Evolutionary conservation across 306 rosid species (phyloP).

Genomic region (Canavalia ensiformis): DNA sequence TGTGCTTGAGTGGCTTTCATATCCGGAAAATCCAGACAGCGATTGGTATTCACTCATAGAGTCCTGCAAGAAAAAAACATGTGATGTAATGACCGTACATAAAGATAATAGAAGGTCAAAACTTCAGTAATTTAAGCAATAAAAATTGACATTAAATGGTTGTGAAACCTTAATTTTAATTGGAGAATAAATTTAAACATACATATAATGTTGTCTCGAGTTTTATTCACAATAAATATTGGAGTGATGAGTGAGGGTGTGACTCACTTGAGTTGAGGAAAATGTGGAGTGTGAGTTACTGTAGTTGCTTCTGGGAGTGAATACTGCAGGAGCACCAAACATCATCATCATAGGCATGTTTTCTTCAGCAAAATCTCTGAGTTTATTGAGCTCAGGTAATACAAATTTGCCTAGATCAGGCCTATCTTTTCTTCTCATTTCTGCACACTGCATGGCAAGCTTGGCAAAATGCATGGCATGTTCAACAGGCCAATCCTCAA

Average conservation of each 20-base stretch:
- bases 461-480: slow-evolving; percentile 70
- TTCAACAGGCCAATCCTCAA: slow-evolving; percentile 79
- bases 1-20: slow-evolving; percentile 59
- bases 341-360: slow-evolving; percentile 50
- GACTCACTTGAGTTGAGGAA: slow-evolving; percentile 59
- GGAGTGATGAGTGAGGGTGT: background rate
- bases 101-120: no score
- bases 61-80: slow-evolving; percentile 50
- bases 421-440: slow-evolving; percentile 84
- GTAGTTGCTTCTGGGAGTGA: slow-evolving; percentile 26
- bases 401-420: slow-evolving; percentile 82
- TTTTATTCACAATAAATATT: background rate
- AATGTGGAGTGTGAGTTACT: background rate
- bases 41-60: slow-evolving; percentile 49
- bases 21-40: slow-evolving; percentile 53
- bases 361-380: slow-evolving; percentile 69
- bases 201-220: no score
- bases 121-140: no score
- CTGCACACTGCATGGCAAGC: slow-evolving; percentile 73
- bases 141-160: no score
- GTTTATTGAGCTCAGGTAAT: slow-evolving; percentile 73
- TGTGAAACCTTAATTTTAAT: no score
- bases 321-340: slow-evolving; percentile 26
- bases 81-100: background rate
- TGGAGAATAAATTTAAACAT: no score